Percentiles rank a stretch among this genome's conserved stretches.
phyloP scores from a whole-genome alignment of 192 early-diverging fungal genomes.

The Backusella sp. region DNA sequence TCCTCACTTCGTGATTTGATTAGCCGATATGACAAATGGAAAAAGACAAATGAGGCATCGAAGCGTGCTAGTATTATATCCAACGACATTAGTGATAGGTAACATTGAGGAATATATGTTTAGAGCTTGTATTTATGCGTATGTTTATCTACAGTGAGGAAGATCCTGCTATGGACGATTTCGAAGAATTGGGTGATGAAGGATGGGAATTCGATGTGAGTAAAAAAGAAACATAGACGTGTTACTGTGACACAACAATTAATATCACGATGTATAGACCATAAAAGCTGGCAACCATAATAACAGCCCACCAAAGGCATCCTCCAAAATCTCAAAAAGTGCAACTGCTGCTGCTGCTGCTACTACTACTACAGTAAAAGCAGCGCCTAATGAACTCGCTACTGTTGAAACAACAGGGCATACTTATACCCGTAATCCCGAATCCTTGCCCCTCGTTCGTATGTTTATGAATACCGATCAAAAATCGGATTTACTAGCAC shows the following conservation, averaged over 20 bases:
- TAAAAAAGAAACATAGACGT: neutral
- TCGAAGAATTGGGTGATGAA: slow-evolving; percentile 41
- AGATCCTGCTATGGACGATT: slow-evolving; percentile 43
- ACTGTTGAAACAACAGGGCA: slow-evolving; percentile 1
- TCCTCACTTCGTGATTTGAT: slow-evolving; percentile 64
- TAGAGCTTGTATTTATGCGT: neutral
- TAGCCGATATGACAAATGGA: slow-evolving; percentile 61
- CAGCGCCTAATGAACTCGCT: neutral
- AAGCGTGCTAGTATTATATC: slow-evolving; percentile 24
- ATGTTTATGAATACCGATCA: slow-evolving; percentile 24
- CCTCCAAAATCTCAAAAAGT: slow-evolving; percentile 10
- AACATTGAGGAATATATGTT: neutral
- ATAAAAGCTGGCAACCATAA: neutral
- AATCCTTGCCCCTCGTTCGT: slow-evolving; percentile 32
- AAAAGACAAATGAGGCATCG: slow-evolving; percentile 32
- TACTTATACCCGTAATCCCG: slow-evolving; percentile 22
- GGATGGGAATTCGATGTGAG: slow-evolving; percentile 58
- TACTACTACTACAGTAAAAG: neutral
- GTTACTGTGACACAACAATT: neutral
- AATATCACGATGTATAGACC: neutral
- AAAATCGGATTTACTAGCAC: neutral
- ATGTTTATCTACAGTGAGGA: slow-evolving; percentile 36
- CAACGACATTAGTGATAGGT: slow-evolving; percentile 25
- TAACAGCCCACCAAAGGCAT: neutral
- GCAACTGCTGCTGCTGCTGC: slow-evolving; percentile 8